Base-by-base conservation (phyloP, 169 alveolate species). In the Cyclospora cayetanensis region DNA sequence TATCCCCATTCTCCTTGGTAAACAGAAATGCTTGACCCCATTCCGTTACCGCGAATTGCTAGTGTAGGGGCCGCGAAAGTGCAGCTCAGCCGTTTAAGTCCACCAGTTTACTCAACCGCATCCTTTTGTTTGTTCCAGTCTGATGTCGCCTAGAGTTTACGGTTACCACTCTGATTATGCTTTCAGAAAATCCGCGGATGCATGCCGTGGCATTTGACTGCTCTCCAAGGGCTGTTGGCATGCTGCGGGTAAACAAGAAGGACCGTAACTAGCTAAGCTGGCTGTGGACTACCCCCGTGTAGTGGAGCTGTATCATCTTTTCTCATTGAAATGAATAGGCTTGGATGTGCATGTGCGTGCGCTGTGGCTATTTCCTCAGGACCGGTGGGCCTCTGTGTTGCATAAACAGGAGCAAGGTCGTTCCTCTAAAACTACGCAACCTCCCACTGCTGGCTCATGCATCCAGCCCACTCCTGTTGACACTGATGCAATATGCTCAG, bases 151-250 rank as follows among this genome's bases (percentile, higher is more conserved):
- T n/a, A n/a, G n/a, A n/a, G n/a, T n/a, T n/a, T n/a, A n/a, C n/a
- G n/a, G n/a, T n/a, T n/a, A n/a, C n/a, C n/a, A n/a, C n/a, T n/a
- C n/a, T n/a, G n/a, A n/a, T n/a, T n/a, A n/a, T n/a, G 12, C n/a
- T 27, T 41, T 27, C 74, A 80, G 90, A 43, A 12, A 80, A 80
- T 43, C 84, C 95, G 22, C 41, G 86, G 39, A 92, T 97, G 27
- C 90, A 95, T 63, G 97, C 96, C 25, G 94, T 96, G 88, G 98
- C 97, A 18, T 96, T 97, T 92, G 99, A 98, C 94, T 97, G 98
- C 90, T 95, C 98, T n/a, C 82, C 92, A n/a, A 92, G 97, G 92
- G 99, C 99, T 25, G 94, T 98, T 12, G 94, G 95, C 37, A 88
- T 97, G 77, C 29, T 85, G 82, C 53, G 29, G 84, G 91, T 80